Conservation (phyloP, 208 protist genomes). For the Acanthamoeba rhysodes region DNA sequence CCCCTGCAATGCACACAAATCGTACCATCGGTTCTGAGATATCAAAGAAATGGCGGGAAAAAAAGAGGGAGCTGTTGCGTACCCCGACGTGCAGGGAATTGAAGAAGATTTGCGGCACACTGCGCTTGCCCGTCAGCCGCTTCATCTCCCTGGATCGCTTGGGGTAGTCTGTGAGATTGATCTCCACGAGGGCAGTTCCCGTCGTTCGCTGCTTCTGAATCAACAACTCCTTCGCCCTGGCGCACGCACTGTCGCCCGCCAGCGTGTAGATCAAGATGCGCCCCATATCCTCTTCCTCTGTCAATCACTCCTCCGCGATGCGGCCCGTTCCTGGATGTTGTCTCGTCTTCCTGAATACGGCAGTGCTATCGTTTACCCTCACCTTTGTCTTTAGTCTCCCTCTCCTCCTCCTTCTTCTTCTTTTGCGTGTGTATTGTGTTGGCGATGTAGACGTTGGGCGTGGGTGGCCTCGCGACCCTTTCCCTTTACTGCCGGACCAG, state of each 20-base stretch:
- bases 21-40: not conserved
- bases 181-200: not conserved
- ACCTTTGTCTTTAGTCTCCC: not conserved
- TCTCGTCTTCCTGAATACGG: not conserved
- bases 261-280: conserved; percentile 28
- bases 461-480: no score
- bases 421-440: not conserved
- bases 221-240: conserved; percentile 14
- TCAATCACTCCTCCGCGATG: not conserved
- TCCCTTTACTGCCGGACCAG: no score
- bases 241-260: not conserved
- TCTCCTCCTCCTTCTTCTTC: not conserved
- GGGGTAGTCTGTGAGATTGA: conserved; percentile 40
- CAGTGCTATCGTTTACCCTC: not conserved
- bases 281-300: not conserved
- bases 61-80: not conserved
- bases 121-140: conserved; percentile 20
- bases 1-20: conserved; percentile 6
- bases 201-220: not conserved
- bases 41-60: not conserved
- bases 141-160: conserved; percentile 25
- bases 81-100: conserved; percentile 28
- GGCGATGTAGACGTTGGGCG: not conserved
- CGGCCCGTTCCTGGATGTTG: not conserved
- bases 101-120: conserved; percentile 51